Base-by-base conservation (phyloP, 768 basidiomycete species). In the Boletus eberwhitei region DNA sequence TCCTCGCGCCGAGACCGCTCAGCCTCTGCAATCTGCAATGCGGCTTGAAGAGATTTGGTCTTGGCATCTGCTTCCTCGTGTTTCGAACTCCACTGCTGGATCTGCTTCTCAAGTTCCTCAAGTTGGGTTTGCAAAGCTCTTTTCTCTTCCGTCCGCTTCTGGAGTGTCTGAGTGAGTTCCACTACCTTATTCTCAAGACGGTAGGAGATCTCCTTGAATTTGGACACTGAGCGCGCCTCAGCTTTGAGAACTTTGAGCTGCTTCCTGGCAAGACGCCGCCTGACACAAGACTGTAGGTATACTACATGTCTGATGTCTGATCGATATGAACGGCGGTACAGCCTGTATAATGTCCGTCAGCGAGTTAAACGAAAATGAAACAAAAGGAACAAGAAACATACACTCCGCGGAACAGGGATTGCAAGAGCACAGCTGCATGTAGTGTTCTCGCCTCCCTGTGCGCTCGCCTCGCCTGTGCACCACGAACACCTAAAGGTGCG, bases 131-230 rank as follows among this genome's bases (percentile, higher is more conserved):
- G 86, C 41, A 98, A 75, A 50, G 86, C 87, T 73, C 91, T 95
- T 77, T 90, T 93, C 75, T 99, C 96, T 54, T 84, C 82, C 3
- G 87, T 94, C 44, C 96, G 86, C 65, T 81, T 87, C 72, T 98
- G 97, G 13, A 99, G 81, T 16, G 76, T 85, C 69, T 99, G 97
- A 0, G 97, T 98, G 58, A 99, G 87, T 69, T 98, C 96, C 54
- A 99, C 93, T 41, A 99, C 97, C 75, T 98, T 99, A 80, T 98
- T 99, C 76, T 99, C 97, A 52, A 99, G 80, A 62, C 84, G 86
- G 68, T 98, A 98, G 0, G 96, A 98, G 61, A 96, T 97, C 74
- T 97, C 94, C 75, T 97, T 98, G 84, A 96, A 98, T 69, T 94
- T 97, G 61, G 91, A 90, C 29, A 95, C 95, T 2, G 97, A 98